Percentiles rank a stretch among this genome's conserved stretches.
These are phyloP conservation scores for Penicillium sp. DNA, from an alignment of 2,329 filamentous ascomycete species.

Conservation along the genomic window DNA sequence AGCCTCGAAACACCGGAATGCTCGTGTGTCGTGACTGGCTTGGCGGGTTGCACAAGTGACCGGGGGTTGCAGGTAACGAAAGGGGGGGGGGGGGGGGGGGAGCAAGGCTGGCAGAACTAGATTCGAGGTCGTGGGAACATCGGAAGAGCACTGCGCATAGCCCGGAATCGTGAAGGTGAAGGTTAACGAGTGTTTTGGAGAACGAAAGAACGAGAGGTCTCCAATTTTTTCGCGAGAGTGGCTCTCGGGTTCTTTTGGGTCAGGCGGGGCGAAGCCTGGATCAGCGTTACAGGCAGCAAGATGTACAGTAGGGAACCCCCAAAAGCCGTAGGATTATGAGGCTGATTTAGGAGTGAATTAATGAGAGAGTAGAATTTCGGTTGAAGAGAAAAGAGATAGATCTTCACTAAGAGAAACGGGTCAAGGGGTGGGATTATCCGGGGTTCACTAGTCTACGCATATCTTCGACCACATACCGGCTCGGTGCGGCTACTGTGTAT, in stretches of 20 bases:
- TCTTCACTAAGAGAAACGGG: neutral
- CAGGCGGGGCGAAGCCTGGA: constrained; percentile 1
- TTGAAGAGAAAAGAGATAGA: neutral
- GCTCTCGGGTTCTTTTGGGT: constrained; percentile 1
- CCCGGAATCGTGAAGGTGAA: neutral
- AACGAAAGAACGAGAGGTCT: neutral
- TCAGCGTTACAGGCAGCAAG: constrained; percentile 2
- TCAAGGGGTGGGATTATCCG: neutral
- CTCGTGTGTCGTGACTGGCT: constrained; percentile 15
- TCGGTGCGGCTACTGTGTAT: neutral
- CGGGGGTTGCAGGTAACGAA: neutral
- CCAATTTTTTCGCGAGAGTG: neutral
- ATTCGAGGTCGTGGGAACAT: constrained; percentile 1
- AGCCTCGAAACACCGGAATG: constrained; percentile 11
- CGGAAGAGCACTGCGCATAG: neutral
- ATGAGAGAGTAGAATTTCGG: neutral
- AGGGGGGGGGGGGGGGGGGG: neutral
- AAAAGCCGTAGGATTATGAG: neutral
- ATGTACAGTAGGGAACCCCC: neutral
- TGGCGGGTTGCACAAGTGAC: constrained; percentile 9
- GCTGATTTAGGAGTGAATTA: neutral
- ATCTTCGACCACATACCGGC: neutral
- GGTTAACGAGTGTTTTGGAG: neutral
- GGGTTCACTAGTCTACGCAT: neutral
- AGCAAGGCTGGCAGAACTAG: neutral